A percentile compares a stretch with the other conserved stretches of the same genome.
Evolutionary conservation across 768 basidiomycete genomes (phyloP).

Genomic region (Rhodotorula babjevae): DNA sequence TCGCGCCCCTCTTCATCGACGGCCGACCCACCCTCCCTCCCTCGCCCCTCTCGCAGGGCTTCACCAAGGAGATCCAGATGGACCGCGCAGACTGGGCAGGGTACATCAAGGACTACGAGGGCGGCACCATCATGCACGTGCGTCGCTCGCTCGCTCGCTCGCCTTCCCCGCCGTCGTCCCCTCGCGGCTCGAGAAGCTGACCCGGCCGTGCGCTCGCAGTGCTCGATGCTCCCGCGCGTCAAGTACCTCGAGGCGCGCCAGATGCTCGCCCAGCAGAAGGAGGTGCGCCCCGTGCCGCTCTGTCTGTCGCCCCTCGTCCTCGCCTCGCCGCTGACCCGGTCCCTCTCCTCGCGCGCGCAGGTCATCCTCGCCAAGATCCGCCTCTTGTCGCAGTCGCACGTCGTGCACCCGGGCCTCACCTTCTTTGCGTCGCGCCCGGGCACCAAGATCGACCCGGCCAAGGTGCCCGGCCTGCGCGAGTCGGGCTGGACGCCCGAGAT

Average conservation of each 20-base stretch:
- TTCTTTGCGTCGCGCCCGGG: conserved; percentile 36
- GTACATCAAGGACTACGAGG: conserved; percentile 99
- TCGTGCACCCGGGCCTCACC: conserved; percentile 72
- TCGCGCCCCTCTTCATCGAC: no score
- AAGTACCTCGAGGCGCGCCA: conserved; percentile 78
- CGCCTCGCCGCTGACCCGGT: not conserved
- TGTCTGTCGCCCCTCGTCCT: not conserved
- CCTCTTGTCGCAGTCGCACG: conserved; percentile 75
- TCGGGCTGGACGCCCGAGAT: conserved; percentile 81
- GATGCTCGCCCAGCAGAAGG: conserved; percentile 73
- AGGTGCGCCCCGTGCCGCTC: conserved; percentile 48
- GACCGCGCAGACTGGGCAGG: conserved; percentile 90
- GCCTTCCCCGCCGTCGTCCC: no score
- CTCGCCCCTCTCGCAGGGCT: conserved; percentile 54
- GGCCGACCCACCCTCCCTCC: no score
- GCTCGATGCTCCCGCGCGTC: conserved; percentile 86
- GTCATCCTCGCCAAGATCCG: conserved; percentile 85
- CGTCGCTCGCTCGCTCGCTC: conserved; percentile 9
- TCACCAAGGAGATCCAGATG: conserved; percentile 94
- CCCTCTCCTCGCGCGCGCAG: conserved; percentile 35
- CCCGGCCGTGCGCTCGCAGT: conserved; percentile 47
- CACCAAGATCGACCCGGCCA: conserved; percentile 58
- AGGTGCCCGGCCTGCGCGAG: conserved; percentile 83
- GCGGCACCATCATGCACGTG: conserved; percentile 92
- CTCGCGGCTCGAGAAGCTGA: no score